Percentiles rank a stretch among this genome's conserved stretches.
Evolutionary conservation across 345 rosid species (phyloP).

Genomic region (Eucalyptus marginata): DNA sequence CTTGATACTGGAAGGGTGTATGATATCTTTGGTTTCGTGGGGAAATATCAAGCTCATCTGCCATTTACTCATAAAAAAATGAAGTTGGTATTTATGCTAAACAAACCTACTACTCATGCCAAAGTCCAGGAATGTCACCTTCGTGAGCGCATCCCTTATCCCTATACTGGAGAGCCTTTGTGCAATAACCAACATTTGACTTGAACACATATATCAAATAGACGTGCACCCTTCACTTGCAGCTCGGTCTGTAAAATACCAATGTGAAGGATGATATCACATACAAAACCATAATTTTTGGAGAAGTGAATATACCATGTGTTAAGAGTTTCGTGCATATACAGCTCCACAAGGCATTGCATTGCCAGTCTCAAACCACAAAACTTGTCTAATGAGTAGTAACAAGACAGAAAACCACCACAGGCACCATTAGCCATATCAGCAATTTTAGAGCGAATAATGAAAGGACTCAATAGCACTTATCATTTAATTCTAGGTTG

Average conservation of each 20-base stretch:
- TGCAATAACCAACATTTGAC: no score
- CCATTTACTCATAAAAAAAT: neutral
- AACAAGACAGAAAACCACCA: neutral
- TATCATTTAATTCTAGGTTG: neutral
- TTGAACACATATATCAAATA: no score
- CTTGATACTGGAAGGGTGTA: slow-evolving; percentile 13
- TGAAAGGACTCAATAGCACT: neutral
- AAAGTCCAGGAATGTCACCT: slow-evolving; percentile 28
- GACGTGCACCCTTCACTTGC: no score
- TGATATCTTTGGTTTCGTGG: slow-evolving; percentile 26
- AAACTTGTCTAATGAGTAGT: neutral
- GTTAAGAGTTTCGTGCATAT: neutral
- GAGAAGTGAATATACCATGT: no score
- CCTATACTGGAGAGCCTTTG: slow-evolving; percentile 14
- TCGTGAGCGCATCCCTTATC: slow-evolving; percentile 46
- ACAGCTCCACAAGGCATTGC: neutral
- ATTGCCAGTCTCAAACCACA: neutral
- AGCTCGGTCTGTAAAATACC: neutral
- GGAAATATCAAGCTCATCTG: slow-evolving; percentile 61
- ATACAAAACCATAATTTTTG: neutral
- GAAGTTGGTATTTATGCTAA: neutral
- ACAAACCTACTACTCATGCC: neutral
- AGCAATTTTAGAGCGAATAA: neutral
- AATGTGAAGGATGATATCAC: neutral
- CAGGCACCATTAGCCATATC: neutral